phyloP scores from a whole-genome alignment of 164 flowering plant species.

The Litsea cubeba region DNA sequence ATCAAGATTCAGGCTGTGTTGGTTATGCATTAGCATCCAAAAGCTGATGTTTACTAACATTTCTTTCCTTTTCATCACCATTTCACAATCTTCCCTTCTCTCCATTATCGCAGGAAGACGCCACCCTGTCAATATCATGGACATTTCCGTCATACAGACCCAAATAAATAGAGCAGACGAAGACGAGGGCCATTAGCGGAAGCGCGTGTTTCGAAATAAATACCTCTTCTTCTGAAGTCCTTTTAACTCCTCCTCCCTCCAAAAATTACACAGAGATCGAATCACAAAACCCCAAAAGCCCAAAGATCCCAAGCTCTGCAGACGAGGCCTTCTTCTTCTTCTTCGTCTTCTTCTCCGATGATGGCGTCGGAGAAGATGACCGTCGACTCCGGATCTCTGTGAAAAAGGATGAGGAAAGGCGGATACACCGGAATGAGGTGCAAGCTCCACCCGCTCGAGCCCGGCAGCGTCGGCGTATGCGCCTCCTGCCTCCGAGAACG shows the following conservation, averaged over 20 bases:
- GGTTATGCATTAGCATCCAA: too few relatives aligned
- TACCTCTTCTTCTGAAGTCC: too few relatives aligned
- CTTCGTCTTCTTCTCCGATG: not conserved
- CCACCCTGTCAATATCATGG: too few relatives aligned
- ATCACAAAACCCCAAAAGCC: not conserved
- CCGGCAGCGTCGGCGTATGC: conserved; percentile 10
- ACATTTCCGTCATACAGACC: too few relatives aligned
- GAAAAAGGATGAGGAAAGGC: not conserved
- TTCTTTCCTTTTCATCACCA: too few relatives aligned
- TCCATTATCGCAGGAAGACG: too few relatives aligned
- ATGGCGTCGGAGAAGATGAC: not conserved
- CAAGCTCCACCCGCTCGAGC: conserved; percentile 9
- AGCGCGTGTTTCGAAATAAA: too few relatives aligned
- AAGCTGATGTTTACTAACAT: too few relatives aligned
- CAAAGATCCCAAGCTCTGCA: not conserved
- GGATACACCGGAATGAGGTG: conserved; percentile 11
- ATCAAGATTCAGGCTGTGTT: too few relatives aligned
- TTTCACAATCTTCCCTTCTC: too few relatives aligned
- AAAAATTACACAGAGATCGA: not conserved
- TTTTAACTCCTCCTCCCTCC: not conserved
- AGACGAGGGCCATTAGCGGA: too few relatives aligned
- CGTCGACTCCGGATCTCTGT: not conserved
- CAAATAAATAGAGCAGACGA: too few relatives aligned
- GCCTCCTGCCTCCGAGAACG: conserved; percentile 10
- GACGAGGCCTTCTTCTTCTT: not conserved